Evolutionary conservation across 805 yeast species (phyloP).

Genomic region (Candida montana): DNA sequence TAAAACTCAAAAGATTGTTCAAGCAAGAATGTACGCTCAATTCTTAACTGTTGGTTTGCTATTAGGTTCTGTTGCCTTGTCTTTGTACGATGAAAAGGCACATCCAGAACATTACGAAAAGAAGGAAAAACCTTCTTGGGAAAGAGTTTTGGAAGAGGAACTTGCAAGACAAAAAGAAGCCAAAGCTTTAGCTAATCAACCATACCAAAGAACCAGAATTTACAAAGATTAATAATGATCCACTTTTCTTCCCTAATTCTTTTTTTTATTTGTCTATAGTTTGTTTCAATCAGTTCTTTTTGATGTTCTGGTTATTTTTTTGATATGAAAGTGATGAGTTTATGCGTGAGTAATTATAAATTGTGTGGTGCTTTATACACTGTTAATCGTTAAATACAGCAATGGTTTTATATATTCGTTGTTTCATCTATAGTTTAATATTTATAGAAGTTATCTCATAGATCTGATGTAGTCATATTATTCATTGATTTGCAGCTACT

Average conservation of each 20-base stretch:
- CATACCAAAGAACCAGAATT: conserved; percentile 33
- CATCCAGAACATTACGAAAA: conserved; percentile 35
- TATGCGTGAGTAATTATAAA: background rate
- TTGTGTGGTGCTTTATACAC: background rate
- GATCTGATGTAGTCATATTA: background rate
- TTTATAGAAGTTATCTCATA: too few relatives aligned
- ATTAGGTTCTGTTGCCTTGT: conserved; percentile 61
- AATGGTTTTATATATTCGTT: too few relatives aligned
- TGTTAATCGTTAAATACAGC: too few relatives aligned
- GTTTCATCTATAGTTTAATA: background rate
- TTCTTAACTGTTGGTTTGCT: conserved; percentile 68
- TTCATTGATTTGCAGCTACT: background rate
- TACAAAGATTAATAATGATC: conserved; percentile 26
- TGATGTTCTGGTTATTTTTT: background rate
- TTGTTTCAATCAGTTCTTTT: background rate
- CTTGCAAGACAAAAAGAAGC: conserved; percentile 28
- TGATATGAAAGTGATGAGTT: background rate
- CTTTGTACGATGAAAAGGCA: conserved; percentile 58
- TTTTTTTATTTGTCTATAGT: background rate
- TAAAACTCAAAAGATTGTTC: conserved; percentile 73
- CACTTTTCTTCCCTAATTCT: too few relatives aligned
- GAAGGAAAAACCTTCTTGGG: conserved; percentile 40
- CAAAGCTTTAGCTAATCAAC: conserved; percentile 15
- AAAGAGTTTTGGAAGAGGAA: conserved; percentile 40
- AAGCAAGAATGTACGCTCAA: conserved; percentile 90